phyloP scores from a whole-genome alignment of 2,329 filamentous ascomycete species.

The Botrytis fragariae region DNA sequence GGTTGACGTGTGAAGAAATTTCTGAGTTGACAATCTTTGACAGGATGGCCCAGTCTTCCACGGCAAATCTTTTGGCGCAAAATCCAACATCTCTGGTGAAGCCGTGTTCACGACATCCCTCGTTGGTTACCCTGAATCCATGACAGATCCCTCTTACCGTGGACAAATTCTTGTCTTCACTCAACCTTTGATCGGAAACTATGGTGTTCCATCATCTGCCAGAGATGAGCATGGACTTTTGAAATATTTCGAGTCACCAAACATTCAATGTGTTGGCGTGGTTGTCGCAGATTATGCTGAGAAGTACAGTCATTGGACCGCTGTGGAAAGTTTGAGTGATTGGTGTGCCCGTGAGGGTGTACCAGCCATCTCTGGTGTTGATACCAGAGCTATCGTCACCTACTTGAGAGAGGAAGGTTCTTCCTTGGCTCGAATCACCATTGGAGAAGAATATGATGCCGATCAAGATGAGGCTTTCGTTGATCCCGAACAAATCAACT shows the following conservation, averaged over 20 bases:
- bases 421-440: slow-evolving; percentile 88
- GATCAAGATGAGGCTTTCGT: slow-evolving; percentile 96
- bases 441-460: slow-evolving; percentile 97
- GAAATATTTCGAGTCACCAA: slow-evolving; percentile 97
- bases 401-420: slow-evolving; percentile 95
- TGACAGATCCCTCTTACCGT: slow-evolving; percentile 84
- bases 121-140: slow-evolving; percentile 94
- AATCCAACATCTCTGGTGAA: slow-evolving; percentile 94
- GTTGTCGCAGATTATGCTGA: slow-evolving; percentile 93
- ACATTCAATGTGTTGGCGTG: slow-evolving; percentile 93
- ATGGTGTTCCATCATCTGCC: slow-evolving; percentile 84
- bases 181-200: slow-evolving; percentile 96
- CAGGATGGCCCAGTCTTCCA: slow-evolving; percentile 94
- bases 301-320: slow-evolving; percentile 98
- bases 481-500: slow-evolving; percentile 93
- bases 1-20: not conserved
- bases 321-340: slow-evolving; percentile 85
- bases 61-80: slow-evolving; percentile 94
- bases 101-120: slow-evolving; percentile 98
- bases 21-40: slow-evolving; percentile 34
- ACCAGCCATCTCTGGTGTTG: slow-evolving; percentile 92
- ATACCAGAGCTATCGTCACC: slow-evolving; percentile 95
- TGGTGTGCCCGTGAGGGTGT: slow-evolving; percentile 98
- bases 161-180: slow-evolving; percentile 98
- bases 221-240: slow-evolving; percentile 87